Evolutionary conservation across 441 rosid species (phyloP).

Genomic region (Lagerstroemia fauriei): DNA sequence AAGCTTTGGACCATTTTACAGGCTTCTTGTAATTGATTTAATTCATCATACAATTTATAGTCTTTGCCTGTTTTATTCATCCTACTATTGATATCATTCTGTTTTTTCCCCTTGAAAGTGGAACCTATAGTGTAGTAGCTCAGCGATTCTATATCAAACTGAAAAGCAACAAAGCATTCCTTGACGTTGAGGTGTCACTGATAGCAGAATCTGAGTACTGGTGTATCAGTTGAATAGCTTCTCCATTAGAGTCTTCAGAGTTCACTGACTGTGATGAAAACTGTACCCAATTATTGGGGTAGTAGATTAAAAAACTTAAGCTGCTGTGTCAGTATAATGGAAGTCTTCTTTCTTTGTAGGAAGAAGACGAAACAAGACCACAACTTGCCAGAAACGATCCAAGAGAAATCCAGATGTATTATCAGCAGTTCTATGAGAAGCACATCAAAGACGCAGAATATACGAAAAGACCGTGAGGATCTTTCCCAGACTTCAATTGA

Average conservation of each 20-base stretch:
- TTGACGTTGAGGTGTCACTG: not conserved
- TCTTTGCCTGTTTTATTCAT: not conserved
- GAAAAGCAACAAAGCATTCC: not conserved
- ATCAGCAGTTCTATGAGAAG: constrained; percentile 57
- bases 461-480: constrained; percentile 72
- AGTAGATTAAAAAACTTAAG: not conserved
- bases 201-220: not conserved
- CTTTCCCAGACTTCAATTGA: constrained; percentile 16
- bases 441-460: constrained; percentile 61
- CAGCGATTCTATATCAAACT: not conserved
- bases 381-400: constrained; percentile 59
- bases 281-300: not conserved
- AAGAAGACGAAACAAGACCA: constrained; percentile 51
- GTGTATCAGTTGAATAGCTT: not conserved
- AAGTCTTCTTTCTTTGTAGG: constrained; percentile 49
- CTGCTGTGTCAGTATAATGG: not conserved
- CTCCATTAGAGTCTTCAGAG: not conserved
- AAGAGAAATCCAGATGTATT: constrained; percentile 67
- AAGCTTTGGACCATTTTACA: not conserved
- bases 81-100: not conserved
- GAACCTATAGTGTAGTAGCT: not conserved
- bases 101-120: not conserved
- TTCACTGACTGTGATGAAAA: not conserved
- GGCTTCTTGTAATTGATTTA: not conserved
- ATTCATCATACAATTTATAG: not conserved